Percentiles rank a stretch among this genome's conserved stretches.
phyloP scores from a whole-genome alignment of 2,329 filamentous ascomycete genomes.

The Ophiostoma fasciatum region DNA sequence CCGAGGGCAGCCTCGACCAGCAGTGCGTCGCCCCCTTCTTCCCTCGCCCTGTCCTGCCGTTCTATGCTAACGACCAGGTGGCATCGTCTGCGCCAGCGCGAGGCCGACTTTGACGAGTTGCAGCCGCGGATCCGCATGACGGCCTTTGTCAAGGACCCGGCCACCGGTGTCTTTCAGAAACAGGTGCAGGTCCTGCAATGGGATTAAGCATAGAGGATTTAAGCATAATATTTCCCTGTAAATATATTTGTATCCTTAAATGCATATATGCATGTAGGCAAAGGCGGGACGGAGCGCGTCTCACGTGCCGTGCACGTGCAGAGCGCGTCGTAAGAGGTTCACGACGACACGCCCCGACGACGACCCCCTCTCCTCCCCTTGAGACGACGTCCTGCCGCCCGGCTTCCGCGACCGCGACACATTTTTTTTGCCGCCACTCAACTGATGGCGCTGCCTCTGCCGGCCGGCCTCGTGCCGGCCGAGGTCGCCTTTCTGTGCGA shows the following conservation, averaged over 20 bases:
- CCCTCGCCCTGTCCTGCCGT: background rate
- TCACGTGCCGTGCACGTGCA: no score
- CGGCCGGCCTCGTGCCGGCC: conserved; percentile 52
- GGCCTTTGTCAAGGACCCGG: conserved; percentile 4
- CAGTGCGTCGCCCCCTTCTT: conserved; percentile 15
- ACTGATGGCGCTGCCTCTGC: conserved; percentile 39
- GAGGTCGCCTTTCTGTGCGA: conserved; percentile 93
- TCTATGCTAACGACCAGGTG: conserved; percentile 3
- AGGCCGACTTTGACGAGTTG: conserved; percentile 7
- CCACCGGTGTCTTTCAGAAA: conserved; percentile 5
- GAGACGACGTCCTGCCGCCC: background rate
- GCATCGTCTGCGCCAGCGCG: conserved; percentile 8
- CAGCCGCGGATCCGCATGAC: conserved; percentile 7
- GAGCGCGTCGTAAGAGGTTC: no score
- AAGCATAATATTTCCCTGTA: background rate
- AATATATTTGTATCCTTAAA: no score
- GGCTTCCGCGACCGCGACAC: background rate
- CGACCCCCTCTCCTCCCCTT: background rate
- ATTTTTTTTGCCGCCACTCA: no score
- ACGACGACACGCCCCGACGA: no score
- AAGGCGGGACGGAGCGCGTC: no score
- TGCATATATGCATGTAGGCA: no score
- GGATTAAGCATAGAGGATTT: conserved; percentile 1
- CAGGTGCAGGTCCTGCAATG: conserved; percentile 2
- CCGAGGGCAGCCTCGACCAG: conserved; percentile 19